Evolutionary conservation across 2,329 filamentous ascomycete species (phyloP).

Genomic region (Rutstroemia sp.): DNA sequence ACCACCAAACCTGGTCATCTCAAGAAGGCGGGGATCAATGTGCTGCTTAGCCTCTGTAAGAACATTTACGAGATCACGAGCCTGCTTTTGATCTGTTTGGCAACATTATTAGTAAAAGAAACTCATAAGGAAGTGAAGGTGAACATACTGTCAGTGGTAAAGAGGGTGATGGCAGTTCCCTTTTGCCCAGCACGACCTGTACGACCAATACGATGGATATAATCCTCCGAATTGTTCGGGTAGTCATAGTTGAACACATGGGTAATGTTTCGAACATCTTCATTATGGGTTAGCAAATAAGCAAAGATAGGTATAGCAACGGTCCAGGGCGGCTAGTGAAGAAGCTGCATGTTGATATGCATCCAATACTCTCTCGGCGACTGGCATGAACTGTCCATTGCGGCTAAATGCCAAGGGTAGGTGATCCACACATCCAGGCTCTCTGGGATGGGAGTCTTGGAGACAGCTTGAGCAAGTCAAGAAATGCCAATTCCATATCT

Average conservation of each 20-base stretch:
- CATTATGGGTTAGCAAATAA: slow-evolving; percentile 72
- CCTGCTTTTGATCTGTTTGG: slow-evolving; percentile 75
- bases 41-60: slow-evolving; percentile 96
- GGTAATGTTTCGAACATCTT: slow-evolving; percentile 99
- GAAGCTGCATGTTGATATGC: slow-evolving; percentile 29
- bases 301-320: slow-evolving; percentile 50
- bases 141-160: slow-evolving; percentile 96
- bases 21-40: slow-evolving; percentile 88
- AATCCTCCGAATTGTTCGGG: slow-evolving; percentile 92
- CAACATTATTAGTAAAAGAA: slow-evolving; percentile 22
- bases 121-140: slow-evolving; percentile 1
- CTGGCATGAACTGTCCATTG: slow-evolving; percentile 32
- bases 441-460: slow-evolving; percentile 56
- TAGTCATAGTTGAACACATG: slow-evolving; percentile 98
- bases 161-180: slow-evolving; percentile 95
- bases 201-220: slow-evolving; percentile 88
- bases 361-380: slow-evolving; percentile 35
- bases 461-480: slow-evolving; percentile 74
- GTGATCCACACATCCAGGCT: slow-evolving; percentile 52
- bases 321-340: slow-evolving; percentile 45
- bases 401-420: slow-evolving; percentile 40
- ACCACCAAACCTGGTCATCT: slow-evolving; percentile 87
- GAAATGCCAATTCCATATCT: slow-evolving; percentile 69
- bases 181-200: slow-evolving; percentile 92
- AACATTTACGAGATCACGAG: slow-evolving; percentile 89